Evolutionary conservation across 176 grass and related monocot species (phyloP), one percentile per base, ranked within the genome.

Genomic region (Poa pratensis): DNA sequence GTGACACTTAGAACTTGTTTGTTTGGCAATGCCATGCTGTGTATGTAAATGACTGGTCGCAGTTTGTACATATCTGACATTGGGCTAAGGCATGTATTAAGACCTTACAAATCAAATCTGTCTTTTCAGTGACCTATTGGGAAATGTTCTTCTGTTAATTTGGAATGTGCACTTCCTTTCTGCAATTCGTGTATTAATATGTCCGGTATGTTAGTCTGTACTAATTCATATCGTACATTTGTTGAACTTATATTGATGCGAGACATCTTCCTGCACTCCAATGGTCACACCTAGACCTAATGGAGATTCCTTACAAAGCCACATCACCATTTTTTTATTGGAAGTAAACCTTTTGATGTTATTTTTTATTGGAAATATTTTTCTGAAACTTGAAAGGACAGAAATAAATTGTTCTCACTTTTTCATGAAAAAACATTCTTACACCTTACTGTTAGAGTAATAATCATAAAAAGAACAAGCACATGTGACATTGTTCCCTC

Each of bases 221-320:
- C 52, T 26, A 70, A 67, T 54, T 85, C 17, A 83, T 18, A 18
- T 64, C 1, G 45, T 30, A 65, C 54, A 15, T 28, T 69, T 42
- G 42, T 64, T 83, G 28, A 24, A 15, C 18, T 34, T 76, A 26
- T 61, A 19, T 87, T 80, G 23, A 74, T 83, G 65, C 17, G 40
- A 19, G 7, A 16, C 48, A 77, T 83, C 23, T 30, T 73, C 22
- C 22, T 49, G 18, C 45, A 65, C 62, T 34, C 26, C 26, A 28
- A 16, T 28, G 13, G 17, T 18, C 45, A 65, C 62, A 18, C 26
- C 13, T 65, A 74, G 24, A 18, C 26, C 13, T 65, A 74, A 46
- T 28, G 40, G 2, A 73, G 2, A 73, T 48, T 48, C 23, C 45
- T 50, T 17, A 74, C 23, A 50, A 74, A 50, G 15, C 23, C 71